Conservation (phyloP, 106 monocot genomes). For the Hemerocallis citrina region DNA sequence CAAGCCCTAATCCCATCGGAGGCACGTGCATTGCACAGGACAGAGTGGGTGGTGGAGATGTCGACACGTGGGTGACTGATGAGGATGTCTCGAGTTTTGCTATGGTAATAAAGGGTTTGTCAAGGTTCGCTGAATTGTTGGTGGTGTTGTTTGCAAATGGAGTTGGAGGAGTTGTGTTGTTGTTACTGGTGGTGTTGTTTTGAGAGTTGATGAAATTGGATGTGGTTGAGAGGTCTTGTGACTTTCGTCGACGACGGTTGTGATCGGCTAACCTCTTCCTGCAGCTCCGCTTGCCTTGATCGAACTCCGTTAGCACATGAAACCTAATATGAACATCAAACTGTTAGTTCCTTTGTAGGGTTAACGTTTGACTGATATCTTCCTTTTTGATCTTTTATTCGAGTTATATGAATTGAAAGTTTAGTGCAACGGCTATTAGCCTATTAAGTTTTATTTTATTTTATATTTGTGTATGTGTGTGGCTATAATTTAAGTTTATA, state of each 20-base stretch:
- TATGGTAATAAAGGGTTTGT: neutral
- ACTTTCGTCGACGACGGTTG: slow-evolving; percentile 33
- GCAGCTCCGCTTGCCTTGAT: slow-evolving; percentile 41
- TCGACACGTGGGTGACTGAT: neutral
- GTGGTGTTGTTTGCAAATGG: neutral
- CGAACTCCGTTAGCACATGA: slow-evolving; percentile 36
- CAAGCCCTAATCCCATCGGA: slow-evolving; percentile 13
- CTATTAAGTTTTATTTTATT: neutral
- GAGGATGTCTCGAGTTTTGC: slow-evolving; percentile 4
- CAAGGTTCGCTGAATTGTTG: neutral
- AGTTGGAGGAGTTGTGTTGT: neutral
- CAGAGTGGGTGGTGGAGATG: neutral
- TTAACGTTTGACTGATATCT: neutral
- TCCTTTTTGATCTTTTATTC: neutral
- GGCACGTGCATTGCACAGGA: too few species aligned
- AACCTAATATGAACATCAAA: slow-evolving; percentile 14
- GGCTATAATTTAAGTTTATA: too few species aligned
- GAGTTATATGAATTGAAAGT: neutral
- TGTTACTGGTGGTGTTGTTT: neutral
- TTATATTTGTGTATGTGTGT: neutral
- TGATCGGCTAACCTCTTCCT: slow-evolving; percentile 35
- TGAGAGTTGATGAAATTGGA: neutral
- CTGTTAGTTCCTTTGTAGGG: neutral
- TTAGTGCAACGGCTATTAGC: too few species aligned
- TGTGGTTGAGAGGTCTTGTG: slow-evolving; percentile 22